Evolutionary conservation across 1,284 basidiomycete genomes (phyloP).

Genomic region (Naganishia cerealis): DNA sequence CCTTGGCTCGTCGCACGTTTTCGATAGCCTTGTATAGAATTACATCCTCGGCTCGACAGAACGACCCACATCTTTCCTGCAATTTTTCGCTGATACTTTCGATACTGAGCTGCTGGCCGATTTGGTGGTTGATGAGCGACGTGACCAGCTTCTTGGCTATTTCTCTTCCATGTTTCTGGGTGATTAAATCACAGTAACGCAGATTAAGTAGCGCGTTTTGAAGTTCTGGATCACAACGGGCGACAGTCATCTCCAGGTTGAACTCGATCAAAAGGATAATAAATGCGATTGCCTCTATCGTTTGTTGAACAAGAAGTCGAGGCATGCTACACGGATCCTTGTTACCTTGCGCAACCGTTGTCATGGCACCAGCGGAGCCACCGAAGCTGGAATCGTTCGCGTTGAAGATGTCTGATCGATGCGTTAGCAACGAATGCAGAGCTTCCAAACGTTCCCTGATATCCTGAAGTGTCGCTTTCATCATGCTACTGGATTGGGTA

Average conservation of each 20-base stretch:
- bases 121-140: constrained; percentile 94
- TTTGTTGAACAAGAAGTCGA: constrained; percentile 68
- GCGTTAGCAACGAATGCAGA: constrained; percentile 12
- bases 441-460: constrained; percentile 23
- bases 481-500: constrained; percentile 6
- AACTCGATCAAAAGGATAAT: constrained; percentile 89
- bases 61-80: constrained; percentile 91
- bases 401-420: constrained; percentile 25
- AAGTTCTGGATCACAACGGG: constrained; percentile 45
- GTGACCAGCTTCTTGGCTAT: constrained; percentile 86
- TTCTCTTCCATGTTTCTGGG: constrained; percentile 74
- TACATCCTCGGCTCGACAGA: constrained; percentile 97
- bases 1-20: constrained; percentile 83
- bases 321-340: constrained; percentile 34
- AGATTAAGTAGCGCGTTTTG: constrained; percentile 68
- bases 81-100: constrained; percentile 93
- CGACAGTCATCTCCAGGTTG: constrained; percentile 63
- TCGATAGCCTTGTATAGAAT: constrained; percentile 98
- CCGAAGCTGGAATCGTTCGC: constrained; percentile 23
- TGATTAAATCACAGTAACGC: constrained; percentile 82
- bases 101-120: constrained; percentile 90
- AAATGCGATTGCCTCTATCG: constrained; percentile 90
- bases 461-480: constrained; percentile 11
- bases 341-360: neutral
- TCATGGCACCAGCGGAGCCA: constrained; percentile 16